Conservation (phyloP, 306 rosid genomes). For the Quercus ilex region DNA sequence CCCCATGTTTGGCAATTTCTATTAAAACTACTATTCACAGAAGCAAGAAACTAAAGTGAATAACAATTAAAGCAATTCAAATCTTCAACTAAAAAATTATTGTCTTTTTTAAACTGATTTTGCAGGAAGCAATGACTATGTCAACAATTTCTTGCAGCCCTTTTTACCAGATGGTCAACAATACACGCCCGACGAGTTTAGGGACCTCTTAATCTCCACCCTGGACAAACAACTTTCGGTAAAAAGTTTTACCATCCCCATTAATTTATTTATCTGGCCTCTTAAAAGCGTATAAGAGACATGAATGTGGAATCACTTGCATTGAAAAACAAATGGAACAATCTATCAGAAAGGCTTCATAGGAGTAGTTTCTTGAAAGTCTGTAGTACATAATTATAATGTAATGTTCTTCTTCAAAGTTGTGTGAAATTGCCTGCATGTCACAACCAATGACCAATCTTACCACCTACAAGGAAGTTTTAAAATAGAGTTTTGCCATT, state of each 20-base stretch:
- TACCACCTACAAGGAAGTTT: no score
- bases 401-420: no score
- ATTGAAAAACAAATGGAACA: neutral
- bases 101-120: neutral
- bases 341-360: no score
- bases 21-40: no score
- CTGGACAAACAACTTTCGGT: constrained; percentile 57
- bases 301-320: neutral
- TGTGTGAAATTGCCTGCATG: no score
- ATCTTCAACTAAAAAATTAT: neutral
- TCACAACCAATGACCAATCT: no score
- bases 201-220: constrained; percentile 47
- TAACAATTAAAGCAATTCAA: no score
- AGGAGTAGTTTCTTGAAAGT: no score
- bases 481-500: no score
- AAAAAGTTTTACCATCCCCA: neutral
- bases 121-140: constrained; percentile 87
- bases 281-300: neutral
- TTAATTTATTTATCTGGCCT: neutral
- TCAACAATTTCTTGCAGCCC: constrained; percentile 86
- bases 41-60: no score
- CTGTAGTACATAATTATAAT: no score
- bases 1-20: no score
- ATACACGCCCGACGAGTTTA: constrained; percentile 73
- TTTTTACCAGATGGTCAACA: constrained; percentile 75